Conservation (phyloP, 495 filamentous ascomycete species). For the Penicillium canariense region DNA sequence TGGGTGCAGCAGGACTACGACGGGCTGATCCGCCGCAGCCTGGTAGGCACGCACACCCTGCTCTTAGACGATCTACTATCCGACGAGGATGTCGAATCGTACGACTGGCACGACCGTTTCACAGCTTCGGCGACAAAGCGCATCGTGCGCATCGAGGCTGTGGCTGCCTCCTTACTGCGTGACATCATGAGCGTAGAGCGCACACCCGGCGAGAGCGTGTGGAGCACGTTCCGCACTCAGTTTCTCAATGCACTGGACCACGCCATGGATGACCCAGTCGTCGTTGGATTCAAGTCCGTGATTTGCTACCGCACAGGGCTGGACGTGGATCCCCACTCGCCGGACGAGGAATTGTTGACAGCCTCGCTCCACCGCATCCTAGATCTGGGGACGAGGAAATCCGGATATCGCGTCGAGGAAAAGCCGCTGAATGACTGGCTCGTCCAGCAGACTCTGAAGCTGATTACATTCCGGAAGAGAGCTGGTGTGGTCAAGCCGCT, state of each 20-base stretch:
- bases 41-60: conserved; percentile 72
- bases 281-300: conserved; percentile 83
- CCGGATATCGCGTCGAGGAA: conserved; percentile 56
- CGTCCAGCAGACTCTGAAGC: conserved; percentile 51
- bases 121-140: conserved; percentile 62
- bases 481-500: conserved; percentile 60
- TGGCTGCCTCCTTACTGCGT: conserved; percentile 65
- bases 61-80: conserved; percentile 78
- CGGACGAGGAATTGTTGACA: conserved; percentile 30
- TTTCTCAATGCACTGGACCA: conserved; percentile 50
- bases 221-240: conserved; percentile 38
- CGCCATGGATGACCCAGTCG: conserved; percentile 59
- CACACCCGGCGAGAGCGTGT: conserved; percentile 26
- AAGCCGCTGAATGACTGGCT: conserved; percentile 64
- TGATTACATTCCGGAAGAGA: conserved; percentile 20
- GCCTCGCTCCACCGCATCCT: conserved; percentile 34
- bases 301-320: conserved; percentile 83
- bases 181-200: conserved; percentile 30
- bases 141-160: conserved; percentile 80
- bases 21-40: conserved; percentile 60
- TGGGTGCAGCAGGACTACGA: conserved; percentile 55
- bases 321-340: conserved; percentile 34
- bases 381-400: conserved; percentile 18
- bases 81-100: conserved; percentile 56
- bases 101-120: conserved; percentile 69